A percentile compares a stretch with the other conserved stretches of the same genome.
Evolutionary conservation across 1,284 basidiomycete genomes (phyloP).

Genomic region (Marasmius tenuissimus): DNA sequence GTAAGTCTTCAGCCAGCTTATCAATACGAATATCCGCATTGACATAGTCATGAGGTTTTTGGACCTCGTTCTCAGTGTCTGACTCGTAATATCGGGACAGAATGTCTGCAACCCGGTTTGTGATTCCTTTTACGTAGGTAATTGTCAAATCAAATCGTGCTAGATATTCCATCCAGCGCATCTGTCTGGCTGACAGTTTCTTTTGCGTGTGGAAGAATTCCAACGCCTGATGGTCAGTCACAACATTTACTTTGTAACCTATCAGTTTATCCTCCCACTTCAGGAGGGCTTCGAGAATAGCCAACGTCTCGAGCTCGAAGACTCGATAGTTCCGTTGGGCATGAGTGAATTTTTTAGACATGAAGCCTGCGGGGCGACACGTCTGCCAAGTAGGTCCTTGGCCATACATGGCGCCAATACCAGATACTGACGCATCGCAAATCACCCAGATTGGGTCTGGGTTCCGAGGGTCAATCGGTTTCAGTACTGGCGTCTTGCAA

Average conservation of each 20-base stretch:
- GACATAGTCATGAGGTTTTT: conserved; percentile 24
- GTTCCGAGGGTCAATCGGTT: conserved; percentile 2
- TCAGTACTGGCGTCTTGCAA: conserved; percentile 9
- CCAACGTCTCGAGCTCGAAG: conserved; percentile 27
- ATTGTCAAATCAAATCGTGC: conserved; percentile 30
- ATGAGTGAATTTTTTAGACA: conserved; percentile 23
- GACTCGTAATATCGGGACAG: conserved; percentile 32
- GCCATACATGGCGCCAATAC: conserved; percentile 37
- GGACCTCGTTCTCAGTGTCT: conserved; percentile 19
- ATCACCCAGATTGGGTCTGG: conserved; percentile 9
- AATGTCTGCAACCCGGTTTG: conserved; percentile 28
- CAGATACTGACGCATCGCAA: conserved; percentile 35
- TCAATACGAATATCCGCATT: conserved; percentile 26
- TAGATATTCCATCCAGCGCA: conserved; percentile 35
- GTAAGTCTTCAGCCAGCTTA: conserved; percentile 24
- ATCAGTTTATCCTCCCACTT: conserved; percentile 39
- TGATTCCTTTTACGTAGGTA: conserved; percentile 27
- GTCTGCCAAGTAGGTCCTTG: conserved; percentile 32
- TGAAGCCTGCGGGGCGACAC: conserved; percentile 26
- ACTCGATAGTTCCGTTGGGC: conserved; percentile 25
- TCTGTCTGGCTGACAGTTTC: conserved; percentile 20
- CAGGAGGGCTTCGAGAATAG: conserved; percentile 26
- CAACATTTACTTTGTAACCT: conserved; percentile 27
- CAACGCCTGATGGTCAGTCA: conserved; percentile 38
- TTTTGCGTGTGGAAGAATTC: conserved; percentile 30